Evolutionary conservation across 2,329 filamentous ascomycete species (phyloP), one percentile per base, ranked within the genome.

Genomic region (Nigrospora osmanthi): DNA sequence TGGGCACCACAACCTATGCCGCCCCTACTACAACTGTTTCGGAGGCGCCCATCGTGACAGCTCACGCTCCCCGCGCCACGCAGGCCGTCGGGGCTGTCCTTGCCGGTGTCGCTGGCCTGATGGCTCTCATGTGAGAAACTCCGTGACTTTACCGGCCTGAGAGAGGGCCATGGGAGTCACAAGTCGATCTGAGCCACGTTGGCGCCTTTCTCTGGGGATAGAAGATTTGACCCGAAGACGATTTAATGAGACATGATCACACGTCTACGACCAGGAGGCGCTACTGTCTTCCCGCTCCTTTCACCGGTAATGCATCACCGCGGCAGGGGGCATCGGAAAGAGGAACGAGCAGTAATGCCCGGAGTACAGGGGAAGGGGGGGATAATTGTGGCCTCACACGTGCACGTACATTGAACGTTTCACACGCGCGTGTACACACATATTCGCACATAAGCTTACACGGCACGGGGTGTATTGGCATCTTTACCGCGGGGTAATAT

Each of bases 61-160:
- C 39, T 6, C 42, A 52, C 7, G 54, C 54, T 19, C 46, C 53
- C 15, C 49, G 40, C 11, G 52, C 48, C 28, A 57, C 54, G 19
- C 49, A 52, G 14, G 54, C 52, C 36, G 52, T 50, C 5, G 58
- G 55, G 11, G 50, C 55, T 12, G 44, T 63, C 4, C 39, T 59
- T 19, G 53, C 55, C 28, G 55, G 55, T 11, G 54, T 55, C 31
- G 58, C 56, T 13, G 60, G 58, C 17, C 38, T 60, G 17, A 54
- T 52, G 13, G 50, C 48, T n/a, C 15, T 61, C 38, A 47, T 61
- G 23, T 61, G 51, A 45, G 31, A 7, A 28, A 28, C 23, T 28
- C 10, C 5, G 3, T 3, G 6, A 33, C 15, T 32, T 14, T 16
- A 19, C 15, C 19, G 32, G 34, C 43, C 40, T 28, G 23, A 28